Evolutionary conservation across 805 yeast genomes (phyloP).

Genomic region (Metschnikowia borealis): DNA sequence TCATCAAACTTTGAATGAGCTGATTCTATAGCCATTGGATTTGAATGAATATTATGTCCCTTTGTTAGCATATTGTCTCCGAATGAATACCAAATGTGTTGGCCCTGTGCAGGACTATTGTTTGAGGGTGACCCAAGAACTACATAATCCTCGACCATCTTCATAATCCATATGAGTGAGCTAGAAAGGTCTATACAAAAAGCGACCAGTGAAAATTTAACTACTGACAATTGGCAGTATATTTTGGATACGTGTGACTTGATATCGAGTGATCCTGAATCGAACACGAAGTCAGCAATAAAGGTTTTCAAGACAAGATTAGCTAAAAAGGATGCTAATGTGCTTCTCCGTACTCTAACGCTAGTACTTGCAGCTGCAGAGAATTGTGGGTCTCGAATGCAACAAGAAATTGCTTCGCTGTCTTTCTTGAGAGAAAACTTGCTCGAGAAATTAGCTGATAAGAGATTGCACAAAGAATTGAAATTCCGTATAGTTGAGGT

Average conservation of each 20-base stretch:
- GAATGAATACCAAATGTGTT: neutral
- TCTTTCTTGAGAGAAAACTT: constrained; percentile 32
- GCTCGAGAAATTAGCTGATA: constrained; percentile 46
- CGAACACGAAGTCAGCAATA: constrained; percentile 32
- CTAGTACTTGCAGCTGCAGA: constrained; percentile 39
- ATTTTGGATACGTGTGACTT: constrained; percentile 41
- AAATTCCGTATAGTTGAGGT: constrained; percentile 64
- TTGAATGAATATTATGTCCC: neutral
- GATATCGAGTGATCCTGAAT: constrained; percentile 36
- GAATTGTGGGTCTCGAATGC: constrained; percentile 44
- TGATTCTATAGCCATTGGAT: neutral
- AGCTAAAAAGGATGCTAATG: constrained; percentile 36
- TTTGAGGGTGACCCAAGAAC: constrained; percentile 1
- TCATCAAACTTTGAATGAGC: neutral
- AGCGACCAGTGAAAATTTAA: constrained; percentile 41
- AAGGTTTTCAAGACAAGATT: constrained; percentile 23
- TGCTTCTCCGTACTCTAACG: constrained; percentile 34
- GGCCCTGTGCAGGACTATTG: neutral
- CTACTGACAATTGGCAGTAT: constrained; percentile 43
- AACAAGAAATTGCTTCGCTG: constrained; percentile 40
- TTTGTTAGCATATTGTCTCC: neutral
- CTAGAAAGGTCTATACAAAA: constrained; percentile 25
- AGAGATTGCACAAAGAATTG: constrained; percentile 60
- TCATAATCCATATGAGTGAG: constrained; percentile 5
- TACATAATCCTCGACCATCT: neutral